These are phyloP conservation scores for Amphicarpaea edgeworthii DNA, from an alignment of 306 rosid species.

Conservation along the genomic window DNA sequence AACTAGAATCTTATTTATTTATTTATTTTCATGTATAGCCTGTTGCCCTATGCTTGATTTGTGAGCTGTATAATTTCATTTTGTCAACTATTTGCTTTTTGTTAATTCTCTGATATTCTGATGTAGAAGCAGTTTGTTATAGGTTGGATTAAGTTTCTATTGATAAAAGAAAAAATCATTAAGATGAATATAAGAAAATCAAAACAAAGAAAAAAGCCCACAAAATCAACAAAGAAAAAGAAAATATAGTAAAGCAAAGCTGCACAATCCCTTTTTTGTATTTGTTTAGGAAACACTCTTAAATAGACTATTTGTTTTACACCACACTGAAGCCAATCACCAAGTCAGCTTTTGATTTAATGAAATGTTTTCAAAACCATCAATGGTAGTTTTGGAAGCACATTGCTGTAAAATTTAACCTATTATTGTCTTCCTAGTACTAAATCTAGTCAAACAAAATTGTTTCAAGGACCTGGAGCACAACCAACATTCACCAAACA, in stretches of 20 bases:
- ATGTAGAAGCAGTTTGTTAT: constrained; percentile 15
- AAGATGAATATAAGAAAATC: not conserved
- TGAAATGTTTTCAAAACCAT: too few species aligned
- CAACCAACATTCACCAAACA: not conserved
- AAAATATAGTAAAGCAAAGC: not conserved
- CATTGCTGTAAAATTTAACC: not conserved
- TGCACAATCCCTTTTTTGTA: constrained; percentile 11
- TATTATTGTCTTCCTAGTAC: not conserved
- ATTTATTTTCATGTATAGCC: constrained; percentile 9
- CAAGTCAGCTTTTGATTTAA: too few species aligned
- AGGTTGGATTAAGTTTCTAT: constrained; percentile 33
- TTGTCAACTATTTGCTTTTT: constrained; percentile 4
- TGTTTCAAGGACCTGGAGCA: not conserved
- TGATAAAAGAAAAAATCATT: constrained; percentile 18
- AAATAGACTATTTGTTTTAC: not conserved
- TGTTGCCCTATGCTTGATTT: constrained; percentile 29
- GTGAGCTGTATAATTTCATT: not conserved
- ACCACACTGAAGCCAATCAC: constrained; percentile 7
- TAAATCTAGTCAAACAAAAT: not conserved
- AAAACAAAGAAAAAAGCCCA: not conserved
- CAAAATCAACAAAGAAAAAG: not conserved
- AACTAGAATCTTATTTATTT: not conserved
- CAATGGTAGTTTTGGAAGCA: too few species aligned
- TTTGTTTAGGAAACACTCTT: not conserved
- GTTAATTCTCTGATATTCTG: constrained; percentile 21